Conservation (phyloP, 2,329 filamentous ascomycete genomes). For the Calycina marina region DNA sequence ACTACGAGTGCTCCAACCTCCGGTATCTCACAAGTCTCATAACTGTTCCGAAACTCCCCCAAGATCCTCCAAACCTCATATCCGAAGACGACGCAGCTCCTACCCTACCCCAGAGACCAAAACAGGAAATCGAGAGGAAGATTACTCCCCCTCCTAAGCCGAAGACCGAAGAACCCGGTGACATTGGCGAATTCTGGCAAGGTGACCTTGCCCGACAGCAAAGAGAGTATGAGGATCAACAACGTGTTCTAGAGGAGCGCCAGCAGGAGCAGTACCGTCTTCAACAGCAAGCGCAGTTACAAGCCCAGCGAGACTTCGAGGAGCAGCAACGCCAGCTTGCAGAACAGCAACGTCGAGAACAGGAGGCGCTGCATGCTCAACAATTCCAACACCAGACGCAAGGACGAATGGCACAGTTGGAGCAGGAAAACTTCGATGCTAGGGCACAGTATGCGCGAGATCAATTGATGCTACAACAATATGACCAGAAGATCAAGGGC, state of each 20-base stretch:
- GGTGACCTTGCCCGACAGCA: constrained; percentile 82
- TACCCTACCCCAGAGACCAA: constrained; percentile 67
- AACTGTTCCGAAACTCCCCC: constrained; percentile 86
- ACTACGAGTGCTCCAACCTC: constrained; percentile 97
- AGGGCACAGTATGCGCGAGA: constrained; percentile 94
- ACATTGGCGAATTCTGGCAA: constrained; percentile 98
- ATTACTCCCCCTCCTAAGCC: constrained; percentile 55
- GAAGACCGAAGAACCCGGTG: constrained; percentile 69
- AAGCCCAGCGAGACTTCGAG: constrained; percentile 90
- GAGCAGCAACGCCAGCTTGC: constrained; percentile 79
- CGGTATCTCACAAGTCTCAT: constrained; percentile 94
- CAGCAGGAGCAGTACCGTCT: constrained; percentile 68
- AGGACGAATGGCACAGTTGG: constrained; percentile 85
- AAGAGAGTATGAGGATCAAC: constrained; percentile 88
- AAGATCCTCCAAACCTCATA: constrained; percentile 82
- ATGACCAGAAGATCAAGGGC: constrained; percentile 86
- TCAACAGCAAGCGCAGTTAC: constrained; percentile 69
- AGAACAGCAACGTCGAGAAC: constrained; percentile 81
- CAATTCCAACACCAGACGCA: constrained; percentile 91
- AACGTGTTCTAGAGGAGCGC: constrained; percentile 73
- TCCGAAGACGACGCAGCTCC: constrained; percentile 75
- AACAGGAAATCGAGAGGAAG: constrained; percentile 52
- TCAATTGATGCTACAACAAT: constrained; percentile 92
- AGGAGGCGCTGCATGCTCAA: constrained; percentile 77
- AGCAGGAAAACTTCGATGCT: constrained; percentile 88